Base-by-base conservation (phyloP, 805 yeast species). In the Sugiyamaella mastotermitis region DNA sequence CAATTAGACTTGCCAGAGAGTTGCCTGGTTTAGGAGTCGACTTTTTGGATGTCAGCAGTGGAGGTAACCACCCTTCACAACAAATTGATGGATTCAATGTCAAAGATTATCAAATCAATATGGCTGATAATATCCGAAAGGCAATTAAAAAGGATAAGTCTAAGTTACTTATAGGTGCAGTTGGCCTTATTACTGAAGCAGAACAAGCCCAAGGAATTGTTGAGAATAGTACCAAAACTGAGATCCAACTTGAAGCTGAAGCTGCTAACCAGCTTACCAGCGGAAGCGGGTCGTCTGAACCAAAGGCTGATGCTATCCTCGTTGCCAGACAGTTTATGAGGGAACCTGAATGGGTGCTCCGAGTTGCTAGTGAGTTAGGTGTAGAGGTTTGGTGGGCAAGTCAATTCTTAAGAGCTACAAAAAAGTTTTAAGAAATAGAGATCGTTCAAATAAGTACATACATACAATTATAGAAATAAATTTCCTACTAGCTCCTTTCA, bases 151-250 rank as follows among this genome's bases (percentile, higher is more conserved):
- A 10, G 10, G 14, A 28, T 13, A 28, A 28, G 9, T 10, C 14
- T n/a, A 28, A 28, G 31, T n/a, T 23, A 10, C 26, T 10, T 23
- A 23, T 23, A 10, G 26, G 26, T 23, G 26, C n/a, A 23, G 26
- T n/a, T 23, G 26, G 26, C n/a, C n/a, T 23, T 10, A 23, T 23
- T n/a, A 23, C 26, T 10, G 26, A 23, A 23, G 26, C 26, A 23
- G 31, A 28, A 28, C 31, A 28, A 16, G 31, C 31, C 10, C 11
- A 16, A 28, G 31, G 14, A n/a, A 28, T 28, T 28, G 31, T 28
- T 9, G 31, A 28, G 31, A 10, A 10, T 10, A 16, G 31, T 10
- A n/a, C n/a, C n/a, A n/a, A n/a, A n/a, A n/a, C n/a, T n/a, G n/a
- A n/a, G n/a, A 9, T 28, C 13, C 31, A 13, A n/a, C 15, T n/a